Percentiles rank a stretch among this genome's conserved stretches.
Evolutionary conservation across 177 flowering plant genomes (phyloP).

Genomic region (Vitis hybrid): DNA sequence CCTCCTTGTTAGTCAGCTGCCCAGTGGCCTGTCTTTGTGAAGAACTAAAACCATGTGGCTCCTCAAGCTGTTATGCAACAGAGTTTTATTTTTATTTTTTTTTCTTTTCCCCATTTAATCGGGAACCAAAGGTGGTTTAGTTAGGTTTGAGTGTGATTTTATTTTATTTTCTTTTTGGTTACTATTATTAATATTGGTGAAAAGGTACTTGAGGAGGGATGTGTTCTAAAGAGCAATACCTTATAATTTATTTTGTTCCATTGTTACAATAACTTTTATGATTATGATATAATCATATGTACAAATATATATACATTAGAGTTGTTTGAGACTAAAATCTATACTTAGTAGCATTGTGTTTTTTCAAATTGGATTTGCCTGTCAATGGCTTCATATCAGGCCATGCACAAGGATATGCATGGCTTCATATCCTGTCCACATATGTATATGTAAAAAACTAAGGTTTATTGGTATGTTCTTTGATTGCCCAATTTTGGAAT

Average conservation of each 20-base stretch:
- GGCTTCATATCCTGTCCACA: too few species aligned
- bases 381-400: too few species aligned
- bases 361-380: too few species aligned
- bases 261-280: neutral
- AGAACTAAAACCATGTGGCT: too few species aligned
- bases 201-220: slow-evolving; percentile 3
- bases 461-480: too few species aligned
- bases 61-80: too few species aligned
- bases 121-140: neutral
- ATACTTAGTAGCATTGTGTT: too few species aligned
- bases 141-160: neutral
- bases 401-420: too few species aligned
- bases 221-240: neutral
- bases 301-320: neutral
- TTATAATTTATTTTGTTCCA: slow-evolving; percentile 6
- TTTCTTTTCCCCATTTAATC: neutral
- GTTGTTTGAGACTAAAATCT: slow-evolving; percentile 3
- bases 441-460: too few species aligned
- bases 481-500: too few species aligned
- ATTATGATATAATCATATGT: slow-evolving; percentile 8
- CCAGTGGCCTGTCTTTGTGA: too few species aligned
- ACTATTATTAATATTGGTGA: neutral
- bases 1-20: too few species aligned
- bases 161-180: neutral
- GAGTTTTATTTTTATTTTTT: neutral